Conservation (phyloP, 306 rosid genomes). For the Clitoria ternatea region DNA sequence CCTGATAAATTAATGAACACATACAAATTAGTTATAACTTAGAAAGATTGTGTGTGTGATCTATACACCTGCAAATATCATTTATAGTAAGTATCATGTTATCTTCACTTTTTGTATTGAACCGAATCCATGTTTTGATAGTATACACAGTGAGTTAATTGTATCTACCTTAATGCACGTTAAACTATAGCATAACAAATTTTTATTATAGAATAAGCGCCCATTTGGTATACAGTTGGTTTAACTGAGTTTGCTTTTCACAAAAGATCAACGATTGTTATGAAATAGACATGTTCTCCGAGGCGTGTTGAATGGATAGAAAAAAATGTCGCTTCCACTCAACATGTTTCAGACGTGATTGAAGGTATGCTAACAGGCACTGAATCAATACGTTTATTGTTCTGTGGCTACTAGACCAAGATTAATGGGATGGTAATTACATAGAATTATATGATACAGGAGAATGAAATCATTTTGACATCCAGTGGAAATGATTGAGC, state of each 20-base stretch:
- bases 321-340: too few species aligned
- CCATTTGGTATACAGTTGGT: too few species aligned
- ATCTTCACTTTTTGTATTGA: not conserved
- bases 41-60: not conserved
- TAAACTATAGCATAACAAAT: not conserved
- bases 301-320: too few species aligned
- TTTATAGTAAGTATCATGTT: not conserved
- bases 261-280: too few species aligned
- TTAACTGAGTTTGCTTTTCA: too few species aligned
- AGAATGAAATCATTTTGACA: not conserved
- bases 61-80: not conserved
- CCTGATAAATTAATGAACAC: conserved; percentile 48
- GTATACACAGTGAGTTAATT: too few species aligned
- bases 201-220: not conserved
- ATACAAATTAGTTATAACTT: not conserved
- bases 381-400: not conserved
- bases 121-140: too few species aligned
- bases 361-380: too few species aligned
- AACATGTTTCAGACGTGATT: too few species aligned
- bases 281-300: too few species aligned
- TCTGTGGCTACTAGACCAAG: not conserved
- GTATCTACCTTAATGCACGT: not conserved
- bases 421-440: conserved; percentile 7
- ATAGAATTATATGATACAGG: not conserved
- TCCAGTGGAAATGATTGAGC: not conserved